These are phyloP conservation scores for Akanthomyces dipterigenus DNA, from an alignment of 2,329 filamentous ascomycete species.

Conservation along the genomic window DNA sequence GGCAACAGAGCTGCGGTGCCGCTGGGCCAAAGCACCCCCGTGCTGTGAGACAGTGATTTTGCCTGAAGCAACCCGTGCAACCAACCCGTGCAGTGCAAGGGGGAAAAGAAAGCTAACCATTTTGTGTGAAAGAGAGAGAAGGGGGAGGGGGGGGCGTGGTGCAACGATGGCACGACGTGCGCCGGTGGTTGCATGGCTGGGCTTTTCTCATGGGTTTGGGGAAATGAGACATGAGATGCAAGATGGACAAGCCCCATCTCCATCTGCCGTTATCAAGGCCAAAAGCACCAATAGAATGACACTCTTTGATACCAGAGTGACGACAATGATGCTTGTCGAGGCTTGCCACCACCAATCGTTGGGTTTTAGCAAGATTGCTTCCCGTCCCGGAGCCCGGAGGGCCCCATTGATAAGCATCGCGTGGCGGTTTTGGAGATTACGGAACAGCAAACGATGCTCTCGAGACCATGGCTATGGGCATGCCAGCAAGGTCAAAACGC, in stretches of 20 bases:
- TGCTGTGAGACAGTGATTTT: constrained; percentile 8
- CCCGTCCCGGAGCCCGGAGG: no score
- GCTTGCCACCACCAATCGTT: not conserved
- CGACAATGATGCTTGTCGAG: not conserved
- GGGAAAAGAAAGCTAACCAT: not conserved
- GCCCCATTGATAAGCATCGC: no score
- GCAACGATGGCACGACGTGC: not conserved
- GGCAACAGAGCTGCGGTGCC: not conserved
- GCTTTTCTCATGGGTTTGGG: constrained; percentile 6
- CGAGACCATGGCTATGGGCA: no score
- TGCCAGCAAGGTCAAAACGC: no score
- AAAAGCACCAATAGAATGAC: not conserved
- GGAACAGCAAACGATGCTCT: no score
- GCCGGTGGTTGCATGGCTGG: not conserved
- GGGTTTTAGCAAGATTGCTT: no score
- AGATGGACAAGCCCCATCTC: not conserved
- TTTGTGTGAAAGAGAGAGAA: not conserved
- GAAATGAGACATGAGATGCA: constrained; percentile 1
- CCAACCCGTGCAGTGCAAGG: not conserved
- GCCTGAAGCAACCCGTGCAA: not conserved
- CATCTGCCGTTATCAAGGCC: not conserved
- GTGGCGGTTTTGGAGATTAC: no score
- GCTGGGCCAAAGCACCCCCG: not conserved
- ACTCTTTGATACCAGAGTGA: not conserved
- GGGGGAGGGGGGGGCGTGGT: constrained; percentile 3